Percentiles rank a stretch among this genome's conserved stretches.
phyloP scores from a whole-genome alignment of 352 stramenopile species.

The Thalassiosira mediterranea region DNA sequence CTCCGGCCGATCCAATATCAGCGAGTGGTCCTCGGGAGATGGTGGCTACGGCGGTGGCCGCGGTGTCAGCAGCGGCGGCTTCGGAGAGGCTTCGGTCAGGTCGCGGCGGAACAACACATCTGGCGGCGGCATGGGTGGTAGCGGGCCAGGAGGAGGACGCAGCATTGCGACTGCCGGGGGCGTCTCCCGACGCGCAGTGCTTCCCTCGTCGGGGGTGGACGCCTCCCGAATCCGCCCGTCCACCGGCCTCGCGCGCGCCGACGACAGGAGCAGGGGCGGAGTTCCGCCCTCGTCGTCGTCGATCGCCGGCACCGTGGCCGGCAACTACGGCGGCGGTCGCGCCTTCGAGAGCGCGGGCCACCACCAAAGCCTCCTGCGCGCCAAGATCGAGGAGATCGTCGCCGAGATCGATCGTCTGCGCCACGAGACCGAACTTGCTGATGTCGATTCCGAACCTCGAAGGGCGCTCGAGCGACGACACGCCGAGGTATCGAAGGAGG shows the following conservation, averaged over 20 bases:
- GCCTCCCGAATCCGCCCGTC: slow-evolving; percentile 24
- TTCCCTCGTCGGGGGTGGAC: slow-evolving; percentile 12
- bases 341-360: slow-evolving; percentile 37
- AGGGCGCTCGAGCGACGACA: slow-evolving; percentile 23
- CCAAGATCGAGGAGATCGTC: slow-evolving; percentile 31
- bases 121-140: too few relatives aligned
- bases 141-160: too few relatives aligned
- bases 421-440: slow-evolving; percentile 35
- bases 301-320: not conserved
- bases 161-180: too few relatives aligned
- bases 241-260: slow-evolving; percentile 32
- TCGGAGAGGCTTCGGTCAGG: too few relatives aligned
- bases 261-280: not conserved
- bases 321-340: too few relatives aligned
- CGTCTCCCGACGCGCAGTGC: slow-evolving; percentile 7
- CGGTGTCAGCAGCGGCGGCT: too few relatives aligned
- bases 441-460: slow-evolving; percentile 21
- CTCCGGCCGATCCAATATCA: too few relatives aligned
- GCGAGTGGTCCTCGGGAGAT: too few relatives aligned
- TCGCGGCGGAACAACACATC: too few relatives aligned
- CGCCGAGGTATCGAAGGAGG: slow-evolving; percentile 13
- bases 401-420: slow-evolving; percentile 36
- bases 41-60: too few relatives aligned
- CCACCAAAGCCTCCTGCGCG: slow-evolving; percentile 36
- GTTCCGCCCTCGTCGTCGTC: slow-evolving; percentile 1